Evolutionary conservation across 768 basidiomycete species (phyloP), one percentile per base, ranked within the genome.

Genomic region (Leccinum longicurvipes): DNA sequence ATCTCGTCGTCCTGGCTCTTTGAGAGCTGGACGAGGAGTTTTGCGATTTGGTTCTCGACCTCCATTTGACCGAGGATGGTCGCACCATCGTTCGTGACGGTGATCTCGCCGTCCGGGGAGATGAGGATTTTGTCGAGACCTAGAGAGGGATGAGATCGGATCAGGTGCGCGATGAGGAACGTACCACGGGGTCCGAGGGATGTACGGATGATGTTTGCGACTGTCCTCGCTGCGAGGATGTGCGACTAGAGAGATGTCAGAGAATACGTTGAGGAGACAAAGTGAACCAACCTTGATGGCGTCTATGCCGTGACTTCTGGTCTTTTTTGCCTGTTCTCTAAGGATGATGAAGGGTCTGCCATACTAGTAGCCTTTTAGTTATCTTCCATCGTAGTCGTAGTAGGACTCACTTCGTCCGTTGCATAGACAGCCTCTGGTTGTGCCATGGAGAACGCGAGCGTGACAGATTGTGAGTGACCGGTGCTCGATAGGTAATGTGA

Each of bases 1-100:
- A 99, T 96, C 77, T 99, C 97, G 72, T 99, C 97, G 72, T 99
- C 97, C 77, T 99, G 97, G 70, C 91, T 93, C 78, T 95, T 96
- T 17, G 93, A 95, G 41, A 98, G 79, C 68, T 98, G 91, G 2
- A 99, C 97, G 31, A 99, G 82, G 45, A 99, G 82, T 75, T 97
- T 99, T 57, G 97, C 97, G 67, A 99, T 96, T 77, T 96, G 96
- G 70, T 99, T 96, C 67, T 98, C 96, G 50, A 98, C 95, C 72
- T 97, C 93, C 94, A 99, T 98, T 77, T 98, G 96, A 23, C 93
- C 85, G 54, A 99, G 79, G 63, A 99, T 99, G 23, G 97, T 99
- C 6, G 97, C 97, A 49, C 97, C 97, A 74, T 99, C 97, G 74
- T 99, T 99, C 14, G 97, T 98, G 34, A 98, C 96, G 29, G 95